Evolutionary conservation across 148 eudicot species (phyloP).

Genomic region (Fagopyrum homotropicum): DNA sequence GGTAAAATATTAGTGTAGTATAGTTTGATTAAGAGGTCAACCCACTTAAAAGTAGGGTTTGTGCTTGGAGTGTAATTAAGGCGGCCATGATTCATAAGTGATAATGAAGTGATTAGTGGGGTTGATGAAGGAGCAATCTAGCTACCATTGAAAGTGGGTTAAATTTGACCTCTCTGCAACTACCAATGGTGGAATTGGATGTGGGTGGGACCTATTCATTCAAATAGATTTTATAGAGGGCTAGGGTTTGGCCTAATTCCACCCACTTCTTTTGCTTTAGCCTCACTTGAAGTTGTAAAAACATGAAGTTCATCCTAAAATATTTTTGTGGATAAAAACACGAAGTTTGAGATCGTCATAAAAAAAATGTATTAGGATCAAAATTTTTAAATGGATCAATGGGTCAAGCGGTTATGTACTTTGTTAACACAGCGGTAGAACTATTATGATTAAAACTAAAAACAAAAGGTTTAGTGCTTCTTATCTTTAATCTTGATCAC

Average conservation of each 20-base stretch:
- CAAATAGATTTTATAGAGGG: neutral
- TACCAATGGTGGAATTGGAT: neutral
- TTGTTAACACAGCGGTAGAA: no score
- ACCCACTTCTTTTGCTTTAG: neutral
- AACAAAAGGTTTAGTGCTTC: neutral
- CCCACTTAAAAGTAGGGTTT: neutral
- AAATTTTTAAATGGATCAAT: no score
- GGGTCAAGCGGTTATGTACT: no score
- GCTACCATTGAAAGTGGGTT: conserved; percentile 1
- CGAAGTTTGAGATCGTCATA: no score
- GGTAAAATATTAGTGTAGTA: no score
- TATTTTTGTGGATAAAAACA: no score
- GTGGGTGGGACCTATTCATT: neutral
- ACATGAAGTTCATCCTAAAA: no score
- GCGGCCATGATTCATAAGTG: neutral
- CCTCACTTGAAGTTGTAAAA: no score
- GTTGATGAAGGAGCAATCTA: neutral
- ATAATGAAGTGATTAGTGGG: neutral
- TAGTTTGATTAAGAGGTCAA: neutral
- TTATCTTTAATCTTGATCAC: neutral
- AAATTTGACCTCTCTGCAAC: neutral
- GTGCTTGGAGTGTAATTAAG: neutral
- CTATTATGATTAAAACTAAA: no score
- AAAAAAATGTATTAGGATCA: no score
- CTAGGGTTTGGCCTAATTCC: neutral